Conservation (phyloP, 2,329 filamentous ascomycete species). For the Leptographium flavum region DNA sequence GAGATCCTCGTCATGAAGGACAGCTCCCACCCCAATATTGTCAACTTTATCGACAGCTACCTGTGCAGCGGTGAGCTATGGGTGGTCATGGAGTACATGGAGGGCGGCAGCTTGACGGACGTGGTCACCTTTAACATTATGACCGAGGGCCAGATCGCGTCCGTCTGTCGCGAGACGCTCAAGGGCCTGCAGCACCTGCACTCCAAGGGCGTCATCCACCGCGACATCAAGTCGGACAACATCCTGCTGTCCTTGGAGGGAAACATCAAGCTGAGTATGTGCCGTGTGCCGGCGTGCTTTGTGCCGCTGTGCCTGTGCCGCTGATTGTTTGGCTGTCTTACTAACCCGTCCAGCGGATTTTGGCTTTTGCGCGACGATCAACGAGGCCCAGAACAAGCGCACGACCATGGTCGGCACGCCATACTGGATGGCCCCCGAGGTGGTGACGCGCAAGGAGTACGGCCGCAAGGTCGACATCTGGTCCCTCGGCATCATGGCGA, state of each 20-base stretch:
- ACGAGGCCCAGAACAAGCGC: constrained; percentile 90
- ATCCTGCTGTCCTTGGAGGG: constrained; percentile 87
- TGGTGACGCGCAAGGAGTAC: constrained; percentile 94
- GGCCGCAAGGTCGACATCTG: constrained; percentile 97
- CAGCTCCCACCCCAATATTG: constrained; percentile 94
- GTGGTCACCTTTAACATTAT: constrained; percentile 99
- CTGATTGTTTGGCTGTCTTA: background rate
- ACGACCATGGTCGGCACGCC: constrained; percentile 98
- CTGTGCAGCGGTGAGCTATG: constrained; percentile 80
- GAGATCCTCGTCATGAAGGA: constrained; percentile 99
- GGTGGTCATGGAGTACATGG: constrained; percentile 99
- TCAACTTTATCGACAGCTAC: constrained; percentile 98
- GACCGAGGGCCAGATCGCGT: constrained; percentile 93
- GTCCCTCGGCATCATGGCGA: constrained; percentile 98
- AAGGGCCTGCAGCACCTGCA: constrained; percentile 89
- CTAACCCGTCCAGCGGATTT: constrained; percentile 59
- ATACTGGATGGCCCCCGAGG: constrained; percentile 99
- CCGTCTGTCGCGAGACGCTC: constrained; percentile 85
- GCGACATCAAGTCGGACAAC: constrained; percentile 98
- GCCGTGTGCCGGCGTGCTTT: no score
- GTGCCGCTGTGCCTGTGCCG: no score
- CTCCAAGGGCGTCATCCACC: constrained; percentile 94
- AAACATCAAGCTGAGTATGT: constrained; percentile 91
- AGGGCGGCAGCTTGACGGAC: constrained; percentile 91
- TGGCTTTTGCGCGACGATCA: constrained; percentile 96